phyloP scores from a whole-genome alignment of 192 early-diverging fungal species.

The Dissophora globulifera region DNA sequence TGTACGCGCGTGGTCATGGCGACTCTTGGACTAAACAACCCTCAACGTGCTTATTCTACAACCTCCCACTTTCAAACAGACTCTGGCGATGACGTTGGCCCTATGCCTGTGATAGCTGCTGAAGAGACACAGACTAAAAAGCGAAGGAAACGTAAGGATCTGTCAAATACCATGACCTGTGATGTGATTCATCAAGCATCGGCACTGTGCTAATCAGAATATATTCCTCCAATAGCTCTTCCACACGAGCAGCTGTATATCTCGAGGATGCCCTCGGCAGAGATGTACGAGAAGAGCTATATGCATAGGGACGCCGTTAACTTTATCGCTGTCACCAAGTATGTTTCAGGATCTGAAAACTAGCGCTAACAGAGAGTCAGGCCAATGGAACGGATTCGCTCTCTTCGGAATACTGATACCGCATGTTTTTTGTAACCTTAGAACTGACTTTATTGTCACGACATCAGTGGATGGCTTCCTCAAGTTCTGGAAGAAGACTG shows the following conservation, averaged over 20 bases:
- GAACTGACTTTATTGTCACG: slow-evolving; percentile 94
- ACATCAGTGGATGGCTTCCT: slow-evolving; percentile 95
- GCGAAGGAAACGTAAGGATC: slow-evolving; percentile 30
- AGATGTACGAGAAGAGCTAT: slow-evolving; percentile 93
- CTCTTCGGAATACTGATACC: neutral
- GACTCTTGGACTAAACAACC: too few species aligned
- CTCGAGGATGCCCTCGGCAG: slow-evolving; percentile 82
- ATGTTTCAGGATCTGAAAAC: slow-evolving; percentile 2
- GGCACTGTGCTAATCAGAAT: neutral
- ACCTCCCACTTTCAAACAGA: slow-evolving; percentile 1
- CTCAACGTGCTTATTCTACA: too few species aligned
- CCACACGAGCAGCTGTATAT: slow-evolving; percentile 82
- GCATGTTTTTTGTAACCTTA: slow-evolving; percentile 19
- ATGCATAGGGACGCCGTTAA: slow-evolving; percentile 96
- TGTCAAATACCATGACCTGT: too few species aligned
- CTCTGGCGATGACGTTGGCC: slow-evolving; percentile 48
- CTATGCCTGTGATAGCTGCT: slow-evolving; percentile 38
- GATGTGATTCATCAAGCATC: neutral
- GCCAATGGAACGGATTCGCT: neutral
- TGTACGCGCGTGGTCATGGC: too few species aligned
- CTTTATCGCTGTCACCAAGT: slow-evolving; percentile 78
- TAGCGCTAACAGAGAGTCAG: too few species aligned
- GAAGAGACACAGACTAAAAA: slow-evolving; percentile 22
- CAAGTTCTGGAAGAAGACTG: slow-evolving; percentile 99
- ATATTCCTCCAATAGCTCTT: slow-evolving; percentile 41